These are phyloP conservation scores for Coniochaeta pulveracea DNA, from an alignment of 2,329 filamentous ascomycete genomes.

Conservation along the genomic window DNA sequence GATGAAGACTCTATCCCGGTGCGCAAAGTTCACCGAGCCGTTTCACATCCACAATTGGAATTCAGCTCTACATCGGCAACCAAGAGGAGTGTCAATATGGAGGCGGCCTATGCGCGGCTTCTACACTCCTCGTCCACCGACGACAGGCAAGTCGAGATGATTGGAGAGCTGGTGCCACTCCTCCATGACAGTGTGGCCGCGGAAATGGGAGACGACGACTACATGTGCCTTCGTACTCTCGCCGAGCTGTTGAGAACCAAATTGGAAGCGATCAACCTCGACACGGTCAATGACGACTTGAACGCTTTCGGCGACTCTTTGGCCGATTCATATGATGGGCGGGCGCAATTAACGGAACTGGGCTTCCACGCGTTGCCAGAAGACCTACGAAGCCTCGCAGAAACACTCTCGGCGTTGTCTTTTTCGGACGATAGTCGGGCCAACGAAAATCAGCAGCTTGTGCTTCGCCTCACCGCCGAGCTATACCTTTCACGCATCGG, in stretches of 20 bases:
- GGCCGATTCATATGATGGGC: neutral
- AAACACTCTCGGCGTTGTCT: neutral
- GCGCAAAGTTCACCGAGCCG: too few species aligned
- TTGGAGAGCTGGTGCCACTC: slow-evolving; percentile 1
- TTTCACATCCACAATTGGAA: too few species aligned
- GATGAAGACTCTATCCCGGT: slow-evolving; percentile 12
- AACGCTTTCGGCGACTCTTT: neutral
- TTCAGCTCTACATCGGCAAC: too few species aligned
- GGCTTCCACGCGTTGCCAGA: neutral
- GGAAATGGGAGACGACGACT: neutral
- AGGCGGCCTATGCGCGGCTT: neutral
- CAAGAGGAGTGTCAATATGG: neutral
- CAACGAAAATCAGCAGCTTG: neutral
- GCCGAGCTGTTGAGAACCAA: neutral
- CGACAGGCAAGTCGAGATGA: neutral
- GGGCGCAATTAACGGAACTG: neutral
- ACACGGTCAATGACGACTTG: slow-evolving; percentile 3
- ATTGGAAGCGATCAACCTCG: neutral
- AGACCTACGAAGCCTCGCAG: slow-evolving; percentile 1
- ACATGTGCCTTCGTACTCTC: slow-evolving; percentile 1
- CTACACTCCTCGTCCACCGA: too few species aligned
- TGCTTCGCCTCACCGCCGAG: neutral
- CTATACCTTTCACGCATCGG: slow-evolving; percentile 1
- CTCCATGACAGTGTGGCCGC: neutral
- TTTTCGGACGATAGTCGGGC: neutral